Evolutionary conservation across 768 basidiomycete species (phyloP).

Genomic region (Hericium erinaceus): DNA sequence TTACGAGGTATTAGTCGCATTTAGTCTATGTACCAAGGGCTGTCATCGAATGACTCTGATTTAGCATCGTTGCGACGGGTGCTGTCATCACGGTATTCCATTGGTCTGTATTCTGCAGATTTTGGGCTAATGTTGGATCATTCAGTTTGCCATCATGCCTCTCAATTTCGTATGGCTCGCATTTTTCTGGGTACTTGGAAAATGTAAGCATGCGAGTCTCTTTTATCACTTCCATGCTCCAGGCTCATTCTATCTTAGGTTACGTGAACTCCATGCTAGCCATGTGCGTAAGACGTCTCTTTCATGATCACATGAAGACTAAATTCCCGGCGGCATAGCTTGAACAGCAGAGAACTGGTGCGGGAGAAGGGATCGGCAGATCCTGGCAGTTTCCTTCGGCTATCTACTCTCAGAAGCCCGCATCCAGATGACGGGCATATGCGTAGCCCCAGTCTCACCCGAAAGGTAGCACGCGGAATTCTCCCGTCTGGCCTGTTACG

Average conservation of each 20-base stretch:
- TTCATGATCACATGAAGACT: background rate
- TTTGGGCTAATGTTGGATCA: background rate
- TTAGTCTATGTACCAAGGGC: background rate
- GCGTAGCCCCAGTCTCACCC: background rate
- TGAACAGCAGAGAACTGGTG: conserved; percentile 2
- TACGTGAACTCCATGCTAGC: conserved; percentile 46
- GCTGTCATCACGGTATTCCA: conserved; percentile 8
- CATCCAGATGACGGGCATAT: background rate
- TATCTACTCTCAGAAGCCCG: background rate
- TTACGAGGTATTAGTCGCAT: conserved; percentile 13
- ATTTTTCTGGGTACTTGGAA: conserved; percentile 43
- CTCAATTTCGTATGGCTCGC: conserved; percentile 38
- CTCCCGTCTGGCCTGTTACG: background rate
- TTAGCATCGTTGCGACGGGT: conserved; percentile 14
- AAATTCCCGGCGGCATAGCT: background rate
- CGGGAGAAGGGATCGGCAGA: background rate
- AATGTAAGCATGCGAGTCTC: conserved; percentile 27
- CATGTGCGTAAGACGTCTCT: conserved; percentile 25
- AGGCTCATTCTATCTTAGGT: conserved; percentile 22
- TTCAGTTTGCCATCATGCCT: conserved; percentile 26
- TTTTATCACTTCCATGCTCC: background rate
- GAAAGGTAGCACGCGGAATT: background rate
- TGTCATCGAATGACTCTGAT: background rate
- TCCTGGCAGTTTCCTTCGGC: background rate
- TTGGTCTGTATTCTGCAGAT: background rate